Conservation (phyloP, 495 filamentous ascomycete genomes). For the Saxispiralis lemnorum region DNA sequence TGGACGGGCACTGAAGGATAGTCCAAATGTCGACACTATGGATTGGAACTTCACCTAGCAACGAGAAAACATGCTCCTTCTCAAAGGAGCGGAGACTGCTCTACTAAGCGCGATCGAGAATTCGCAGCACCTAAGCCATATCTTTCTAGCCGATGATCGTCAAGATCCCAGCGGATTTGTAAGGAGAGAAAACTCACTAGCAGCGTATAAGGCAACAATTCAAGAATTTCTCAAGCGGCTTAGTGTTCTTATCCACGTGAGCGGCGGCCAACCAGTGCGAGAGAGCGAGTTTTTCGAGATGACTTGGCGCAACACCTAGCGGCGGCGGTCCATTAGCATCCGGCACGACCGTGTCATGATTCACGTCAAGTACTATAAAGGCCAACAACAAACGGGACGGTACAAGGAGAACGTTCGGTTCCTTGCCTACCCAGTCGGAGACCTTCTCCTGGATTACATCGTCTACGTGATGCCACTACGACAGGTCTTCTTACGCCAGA, state of each 20-base stretch:
- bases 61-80: background rate
- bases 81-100: background rate
- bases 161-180: background rate
- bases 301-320: too few relatives aligned
- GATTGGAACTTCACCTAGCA: background rate
- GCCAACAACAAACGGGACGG: background rate
- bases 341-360: background rate
- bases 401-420: slow-evolving; percentile 1
- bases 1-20: background rate
- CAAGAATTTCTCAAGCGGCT: slow-evolving; percentile 3
- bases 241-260: background rate
- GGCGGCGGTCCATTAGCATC: background rate
- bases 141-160: too few relatives aligned
- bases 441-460: background rate
- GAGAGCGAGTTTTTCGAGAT: background rate
- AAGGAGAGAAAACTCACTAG: background rate
- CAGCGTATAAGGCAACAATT: background rate
- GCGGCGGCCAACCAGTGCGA: background rate
- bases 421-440: background rate
- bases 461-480: slow-evolving; percentile 1
- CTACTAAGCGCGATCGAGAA: background rate
- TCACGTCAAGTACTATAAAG: background rate
- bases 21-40: background rate
- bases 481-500: slow-evolving; percentile 1
- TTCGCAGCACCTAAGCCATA: background rate